Base-by-base conservation (phyloP, 495 filamentous ascomycete genomes). In the Haplographium delicatum region DNA sequence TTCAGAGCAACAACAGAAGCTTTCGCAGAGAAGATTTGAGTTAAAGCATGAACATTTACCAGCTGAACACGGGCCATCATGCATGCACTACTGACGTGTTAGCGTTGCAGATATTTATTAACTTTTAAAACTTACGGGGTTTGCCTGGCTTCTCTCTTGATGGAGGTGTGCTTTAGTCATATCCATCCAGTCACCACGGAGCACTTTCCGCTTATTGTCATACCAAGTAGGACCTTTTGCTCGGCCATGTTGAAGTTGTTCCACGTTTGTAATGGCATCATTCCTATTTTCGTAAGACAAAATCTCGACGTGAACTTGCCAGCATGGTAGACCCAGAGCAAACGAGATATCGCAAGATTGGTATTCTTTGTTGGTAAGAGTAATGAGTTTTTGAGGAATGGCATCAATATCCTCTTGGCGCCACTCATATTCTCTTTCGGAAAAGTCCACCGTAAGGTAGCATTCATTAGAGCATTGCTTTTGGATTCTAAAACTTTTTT, bases 1-100 rank as follows among this genome's bases (percentile, higher is more conserved):
- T 3, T 73, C 67, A 2, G 73, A 62, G 59, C 85, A 89, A 3
- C 64, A 66, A 54, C 85, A 88, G 44, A 74, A 76, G 44, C 79
- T 80, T 57, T 89, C 85, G 56, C 85, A 89, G 16, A 80, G 71
- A 33, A 86, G 63, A 19, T 70, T 68, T 10, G 66, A 65, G 18
- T 66, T 57, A 26, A 71, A 72, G 56, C 83, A 86, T 4, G 69
- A 65, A 54, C 83, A 85, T 9, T 63, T 56, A 0, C 47, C 34
- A 8, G 5, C 59, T 2, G 38, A 33, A 24, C 59, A 62, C 16
- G 59, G 59, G 1, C 59, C 59, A 3, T 44, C 28, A 40, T 62
- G 59, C 1, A 26, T 23, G 40, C 59, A 62, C 55, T 58, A 28
- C 5, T 23, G 20, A 1, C 24, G n/a, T n/a, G 24, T 49, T 38